Conservation (phyloP, 495 filamentous ascomycete species). For the Sphaerosporella brunnea region DNA sequence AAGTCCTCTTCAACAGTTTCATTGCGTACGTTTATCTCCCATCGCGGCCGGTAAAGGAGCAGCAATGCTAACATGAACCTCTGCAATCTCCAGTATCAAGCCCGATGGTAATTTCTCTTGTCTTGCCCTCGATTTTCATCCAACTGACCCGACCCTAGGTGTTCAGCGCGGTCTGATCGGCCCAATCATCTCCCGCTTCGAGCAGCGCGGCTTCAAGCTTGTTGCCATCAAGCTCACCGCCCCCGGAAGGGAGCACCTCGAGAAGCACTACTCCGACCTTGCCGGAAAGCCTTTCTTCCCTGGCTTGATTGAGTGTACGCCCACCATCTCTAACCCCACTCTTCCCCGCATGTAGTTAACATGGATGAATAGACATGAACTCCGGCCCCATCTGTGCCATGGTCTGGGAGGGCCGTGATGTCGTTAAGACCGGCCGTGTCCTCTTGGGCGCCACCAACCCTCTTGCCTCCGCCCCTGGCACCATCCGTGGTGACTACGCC, state of each 20-base stretch:
- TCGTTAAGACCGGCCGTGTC: conserved; percentile 88
- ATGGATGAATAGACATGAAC: conserved; percentile 88
- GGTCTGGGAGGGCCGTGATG: conserved; percentile 97
- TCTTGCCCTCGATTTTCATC: too few relatives aligned
- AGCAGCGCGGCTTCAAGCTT: conserved; percentile 93
- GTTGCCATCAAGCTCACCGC: conserved; percentile 84
- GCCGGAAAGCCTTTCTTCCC: conserved; percentile 89
- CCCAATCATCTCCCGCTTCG: conserved; percentile 91
- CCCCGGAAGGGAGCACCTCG: conserved; percentile 79
- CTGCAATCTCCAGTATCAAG: conserved; percentile 18
- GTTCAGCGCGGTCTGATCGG: conserved; percentile 83
- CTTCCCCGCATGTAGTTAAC: too few relatives aligned
- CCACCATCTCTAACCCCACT: too few relatives aligned
- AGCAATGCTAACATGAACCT: conserved; percentile 5
- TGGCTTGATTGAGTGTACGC: conserved; percentile 30
- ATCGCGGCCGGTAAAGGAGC: not conserved
- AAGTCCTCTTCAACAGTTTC: conserved; percentile 18
- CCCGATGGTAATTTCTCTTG: conserved; percentile 16
- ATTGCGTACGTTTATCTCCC: conserved; percentile 16
- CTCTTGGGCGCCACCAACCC: conserved; percentile 98
- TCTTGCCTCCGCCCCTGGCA: conserved; percentile 76
- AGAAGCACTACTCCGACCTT: conserved; percentile 93
- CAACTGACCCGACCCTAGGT: conserved; percentile 26
- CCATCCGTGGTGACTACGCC: conserved; percentile 82
- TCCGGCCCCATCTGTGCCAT: conserved; percentile 93